Conservation (phyloP, 2,329 filamentous ascomycete species). For the Aspergillus phoenicis region DNA sequence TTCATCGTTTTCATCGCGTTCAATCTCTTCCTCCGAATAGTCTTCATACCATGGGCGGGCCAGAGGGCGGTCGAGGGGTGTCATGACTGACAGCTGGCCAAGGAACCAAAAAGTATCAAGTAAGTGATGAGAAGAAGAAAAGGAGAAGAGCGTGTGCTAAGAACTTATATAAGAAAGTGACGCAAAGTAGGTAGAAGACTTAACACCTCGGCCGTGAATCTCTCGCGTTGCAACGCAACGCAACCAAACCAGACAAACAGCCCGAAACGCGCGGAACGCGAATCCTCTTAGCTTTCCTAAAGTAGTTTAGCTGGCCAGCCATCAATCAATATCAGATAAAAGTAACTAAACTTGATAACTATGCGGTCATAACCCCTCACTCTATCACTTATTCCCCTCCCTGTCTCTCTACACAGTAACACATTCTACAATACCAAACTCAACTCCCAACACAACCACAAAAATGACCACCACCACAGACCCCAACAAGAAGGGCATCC, state of each 20-base stretch:
- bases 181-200: not conserved
- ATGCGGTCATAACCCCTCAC: not conserved
- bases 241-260: not conserved
- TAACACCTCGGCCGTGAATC: not conserved
- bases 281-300: conserved; percentile 29
- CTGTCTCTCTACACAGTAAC: not conserved
- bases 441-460: not conserved
- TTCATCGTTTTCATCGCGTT: conserved; percentile 16
- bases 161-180: not conserved
- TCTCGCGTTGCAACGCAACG: not conserved
- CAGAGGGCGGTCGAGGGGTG: too few relatives aligned
- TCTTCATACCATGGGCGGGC: too few relatives aligned
- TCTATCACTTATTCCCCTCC: not conserved
- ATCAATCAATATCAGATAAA: too few relatives aligned
- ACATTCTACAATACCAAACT: not conserved
- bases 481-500: not conserved
- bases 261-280: conserved; percentile 18
- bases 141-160: too few relatives aligned
- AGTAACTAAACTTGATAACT: too few relatives aligned
- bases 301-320: conserved; percentile 20
- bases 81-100: too few relatives aligned
- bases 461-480: conserved; percentile 7
- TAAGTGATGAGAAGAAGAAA: too few relatives aligned
- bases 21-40: too few relatives aligned
- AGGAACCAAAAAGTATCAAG: too few relatives aligned